Base-by-base conservation (phyloP, 192 early-diverging fungal genomes). In the Kickxella alabastrina region DNA sequence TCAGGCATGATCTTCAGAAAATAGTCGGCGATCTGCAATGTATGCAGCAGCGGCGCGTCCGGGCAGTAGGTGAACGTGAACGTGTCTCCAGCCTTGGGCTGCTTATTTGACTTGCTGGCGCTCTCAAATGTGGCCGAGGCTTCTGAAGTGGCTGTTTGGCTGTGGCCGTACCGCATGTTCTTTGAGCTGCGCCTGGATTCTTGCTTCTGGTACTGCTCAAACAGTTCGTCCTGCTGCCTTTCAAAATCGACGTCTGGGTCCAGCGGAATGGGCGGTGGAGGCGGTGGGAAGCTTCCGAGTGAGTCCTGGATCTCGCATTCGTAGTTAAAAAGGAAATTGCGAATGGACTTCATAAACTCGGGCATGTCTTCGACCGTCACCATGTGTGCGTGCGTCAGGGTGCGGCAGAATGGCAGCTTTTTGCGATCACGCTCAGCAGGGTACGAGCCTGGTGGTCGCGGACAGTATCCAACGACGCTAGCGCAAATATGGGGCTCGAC, bases 271-370 rank as follows among this genome's bases (percentile, higher is more conserved):
- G 56, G 65, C 35, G 72, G 72, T 24, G 49, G 49, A 5, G 72
- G 72, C 18, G 72, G 72, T 36, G 72, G 72, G 40, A 68, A 75
- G 60, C 72, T 68, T 19, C 65, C 61, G 19, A 75, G 54, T 23
- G 49, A 54, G 57, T 75, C 72, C 15, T 49, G 54, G 12, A 75
- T 46, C 56, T 75, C 72, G 41, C 56, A 42, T 35, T 75, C 72
- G 49, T 75, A 75, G 45, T 75, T 75, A 45, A 63, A 75, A 49
- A 75, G 44, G 48, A 75, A 75, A 52, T 75, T 75, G 48, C 72
- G 59, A 10, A 75, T 59, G 3, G 54, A 35, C 49, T 68, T 68
- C 47, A 75, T 68, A 50, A 75, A 64, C 3, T 52, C 60, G 13
- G 72, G 57, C n/a, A 75, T 40, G 7, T 50, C 47, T 6, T 65